Conservation (phyloP, 2,329 filamentous ascomycete species). For the Xylariaceae sp. region DNA sequence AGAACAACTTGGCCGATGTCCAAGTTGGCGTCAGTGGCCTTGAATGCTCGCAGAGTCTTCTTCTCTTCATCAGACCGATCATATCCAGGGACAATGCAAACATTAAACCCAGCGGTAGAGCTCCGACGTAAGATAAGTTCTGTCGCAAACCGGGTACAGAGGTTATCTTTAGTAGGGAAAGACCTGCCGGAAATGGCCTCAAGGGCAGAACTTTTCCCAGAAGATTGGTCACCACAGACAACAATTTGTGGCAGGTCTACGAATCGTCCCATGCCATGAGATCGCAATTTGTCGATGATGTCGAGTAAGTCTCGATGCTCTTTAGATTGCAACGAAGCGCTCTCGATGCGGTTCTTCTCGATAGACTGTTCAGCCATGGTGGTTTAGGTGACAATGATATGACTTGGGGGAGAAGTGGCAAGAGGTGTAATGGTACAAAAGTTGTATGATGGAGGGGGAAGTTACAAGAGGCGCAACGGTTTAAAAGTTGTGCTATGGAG, state of each 20-base stretch:
- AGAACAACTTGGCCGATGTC: slow-evolving; percentile 40
- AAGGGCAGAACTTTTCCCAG: slow-evolving; percentile 66
- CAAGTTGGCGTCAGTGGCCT: not conserved
- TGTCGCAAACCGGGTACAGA: slow-evolving; percentile 65
- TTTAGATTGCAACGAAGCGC: too few species aligned
- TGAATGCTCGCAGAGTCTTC: slow-evolving; percentile 18
- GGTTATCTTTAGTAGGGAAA: slow-evolving; percentile 57
- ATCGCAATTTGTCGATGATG: slow-evolving; percentile 54
- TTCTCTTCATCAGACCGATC: slow-evolving; percentile 34
- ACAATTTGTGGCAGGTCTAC: slow-evolving; percentile 54
- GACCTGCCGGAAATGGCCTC: slow-evolving; percentile 51
- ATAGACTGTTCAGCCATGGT: too few species aligned
- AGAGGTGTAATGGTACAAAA: too few species aligned
- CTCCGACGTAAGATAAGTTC: slow-evolving; percentile 58
- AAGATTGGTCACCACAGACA: slow-evolving; percentile 64
- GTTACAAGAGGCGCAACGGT: too few species aligned
- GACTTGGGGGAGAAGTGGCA: too few species aligned
- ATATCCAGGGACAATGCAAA: slow-evolving; percentile 39
- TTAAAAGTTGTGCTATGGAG: too few species aligned
- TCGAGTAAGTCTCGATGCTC: slow-evolving; percentile 54
- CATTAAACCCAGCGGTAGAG: slow-evolving; percentile 15
- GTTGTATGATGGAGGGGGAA: too few species aligned
- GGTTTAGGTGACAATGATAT: too few species aligned
- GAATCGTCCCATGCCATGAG: slow-evolving; percentile 50
- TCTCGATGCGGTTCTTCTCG: too few species aligned